Base-by-base conservation (phyloP, 768 basidiomycete species). In the Mycena albidolilacea region DNA sequence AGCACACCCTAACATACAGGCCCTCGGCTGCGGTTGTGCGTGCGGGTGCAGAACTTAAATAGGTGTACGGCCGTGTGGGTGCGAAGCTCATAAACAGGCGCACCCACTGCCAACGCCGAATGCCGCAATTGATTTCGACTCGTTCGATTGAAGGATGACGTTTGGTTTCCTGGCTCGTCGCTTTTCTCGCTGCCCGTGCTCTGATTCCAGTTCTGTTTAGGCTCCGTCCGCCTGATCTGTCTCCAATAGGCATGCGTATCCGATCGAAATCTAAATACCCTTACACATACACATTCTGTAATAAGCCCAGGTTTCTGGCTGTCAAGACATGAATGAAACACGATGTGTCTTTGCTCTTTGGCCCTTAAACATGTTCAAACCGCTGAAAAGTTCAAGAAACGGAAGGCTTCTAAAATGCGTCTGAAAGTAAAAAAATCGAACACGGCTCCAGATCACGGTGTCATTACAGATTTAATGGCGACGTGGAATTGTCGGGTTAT, bases 171-270 rank as follows among this genome's bases (percentile, higher is more conserved):
- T 19, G 38, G 17, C 38, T 59, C 58, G 58, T 59, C 38, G 17
- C 37, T 41, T n/a, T 59, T 23, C 23, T 23, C 38, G 38, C 58
- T 59, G 39, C 58, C 58, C 39, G 19, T n/a, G 58, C 58, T 39
- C 58, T 59, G 38, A 59, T 39, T 15, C 38, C 37, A 59, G 58
- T 41, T 39, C 39, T 59, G 7, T 59, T 39, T n/a, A 59, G 58
- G 58, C 38, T 21, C 58, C 39, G 15, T 59, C 58, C 38, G 38
- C 7, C 38, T 59, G 38, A 59, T 59, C 38, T 59, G 58, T 59
- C 55, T 57, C 55, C 55, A 57, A 35, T 30, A 57, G 55, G 55
- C 55, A 57, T 57, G 55, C 35, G 55, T 35, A 57, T 57, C 55
- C 55, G 30, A 30, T 57, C 55, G 55, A 57, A 23, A 2, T 23